Conservation (phyloP, 2,329 filamentous ascomycete genomes). For the Phialophora tarda region DNA sequence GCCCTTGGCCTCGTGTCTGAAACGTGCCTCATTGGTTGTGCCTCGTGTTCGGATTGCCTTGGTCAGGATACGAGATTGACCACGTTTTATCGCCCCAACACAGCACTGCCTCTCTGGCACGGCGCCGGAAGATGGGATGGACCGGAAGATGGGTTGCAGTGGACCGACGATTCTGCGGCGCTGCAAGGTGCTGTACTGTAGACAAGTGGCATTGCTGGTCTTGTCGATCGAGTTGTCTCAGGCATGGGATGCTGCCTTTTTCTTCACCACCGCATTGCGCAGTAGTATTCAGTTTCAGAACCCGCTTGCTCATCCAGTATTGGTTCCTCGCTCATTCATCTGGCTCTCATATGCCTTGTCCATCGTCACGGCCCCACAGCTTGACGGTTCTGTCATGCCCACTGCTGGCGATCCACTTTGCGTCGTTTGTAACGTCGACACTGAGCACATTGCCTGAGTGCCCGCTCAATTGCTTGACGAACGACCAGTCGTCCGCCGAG, state of each 20-base stretch:
- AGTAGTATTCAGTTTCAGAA: neutral
- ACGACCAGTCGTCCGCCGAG: slow-evolving; percentile 92
- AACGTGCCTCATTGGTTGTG: neutral
- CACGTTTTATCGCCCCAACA: neutral
- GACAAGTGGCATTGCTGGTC: neutral
- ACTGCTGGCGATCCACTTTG: slow-evolving; percentile 90
- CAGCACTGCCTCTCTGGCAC: neutral
- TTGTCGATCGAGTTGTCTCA: too few relatives aligned
- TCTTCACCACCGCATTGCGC: too few relatives aligned
- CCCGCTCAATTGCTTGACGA: slow-evolving; percentile 84
- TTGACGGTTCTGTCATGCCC: slow-evolving; percentile 96
- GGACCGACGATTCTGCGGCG: neutral
- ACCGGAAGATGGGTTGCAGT: neutral
- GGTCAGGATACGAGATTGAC: neutral
- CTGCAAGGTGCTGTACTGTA: neutral
- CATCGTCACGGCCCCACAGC: slow-evolving; percentile 88
- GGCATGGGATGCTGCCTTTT: too few relatives aligned
- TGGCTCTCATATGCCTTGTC: slow-evolving; percentile 50
- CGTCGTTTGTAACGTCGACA: slow-evolving; percentile 84
- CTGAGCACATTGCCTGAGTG: slow-evolving; percentile 93
- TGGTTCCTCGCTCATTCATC: neutral
- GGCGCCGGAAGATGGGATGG: neutral
- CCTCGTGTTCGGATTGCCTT: neutral
- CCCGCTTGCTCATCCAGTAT: neutral
- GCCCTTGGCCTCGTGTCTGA: neutral